phyloP scores from a whole-genome alignment of 371 early-diverging fungal species.

The Mucor circinelloides region DNA sequence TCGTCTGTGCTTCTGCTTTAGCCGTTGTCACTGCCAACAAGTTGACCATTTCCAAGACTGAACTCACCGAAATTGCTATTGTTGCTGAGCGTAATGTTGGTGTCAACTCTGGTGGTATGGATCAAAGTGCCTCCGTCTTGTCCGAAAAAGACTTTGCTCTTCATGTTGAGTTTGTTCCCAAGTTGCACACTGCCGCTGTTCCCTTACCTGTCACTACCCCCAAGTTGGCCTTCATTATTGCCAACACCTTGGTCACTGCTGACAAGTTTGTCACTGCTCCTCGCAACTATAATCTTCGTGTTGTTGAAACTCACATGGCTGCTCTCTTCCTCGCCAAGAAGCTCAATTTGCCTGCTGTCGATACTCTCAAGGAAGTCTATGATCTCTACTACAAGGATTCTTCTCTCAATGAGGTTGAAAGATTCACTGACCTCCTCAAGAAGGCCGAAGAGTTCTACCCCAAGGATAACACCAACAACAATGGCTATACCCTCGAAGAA shows the following conservation, averaged over 20 bases:
- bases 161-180: slow-evolving; percentile 86
- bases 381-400: slow-evolving; percentile 57
- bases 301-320: slow-evolving; percentile 90
- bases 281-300: slow-evolving; percentile 90
- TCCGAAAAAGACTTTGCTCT: slow-evolving; percentile 72
- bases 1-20: slow-evolving; percentile 79
- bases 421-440: slow-evolving; percentile 37
- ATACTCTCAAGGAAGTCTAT: slow-evolving; percentile 69
- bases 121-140: slow-evolving; percentile 89
- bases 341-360: slow-evolving; percentile 45
- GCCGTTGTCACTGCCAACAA: slow-evolving; percentile 67
- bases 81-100: slow-evolving; percentile 83
- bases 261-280: slow-evolving; percentile 92
- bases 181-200: slow-evolving; percentile 66
- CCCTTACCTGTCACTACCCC: slow-evolving; percentile 58
- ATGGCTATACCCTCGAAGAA: slow-evolving; percentile 67
- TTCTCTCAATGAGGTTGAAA: slow-evolving; percentile 35
- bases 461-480: slow-evolving; percentile 27
- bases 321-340: slow-evolving; percentile 69
- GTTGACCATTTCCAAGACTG: slow-evolving; percentile 57
- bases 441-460: slow-evolving; percentile 26
- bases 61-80: slow-evolving; percentile 78
- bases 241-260: slow-evolving; percentile 85
- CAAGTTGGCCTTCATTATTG: slow-evolving; percentile 81
- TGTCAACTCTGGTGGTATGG: slow-evolving; percentile 90